Conservation (phyloP, 2,329 filamentous ascomycete species). For the Escovopsis weberi region DNA sequence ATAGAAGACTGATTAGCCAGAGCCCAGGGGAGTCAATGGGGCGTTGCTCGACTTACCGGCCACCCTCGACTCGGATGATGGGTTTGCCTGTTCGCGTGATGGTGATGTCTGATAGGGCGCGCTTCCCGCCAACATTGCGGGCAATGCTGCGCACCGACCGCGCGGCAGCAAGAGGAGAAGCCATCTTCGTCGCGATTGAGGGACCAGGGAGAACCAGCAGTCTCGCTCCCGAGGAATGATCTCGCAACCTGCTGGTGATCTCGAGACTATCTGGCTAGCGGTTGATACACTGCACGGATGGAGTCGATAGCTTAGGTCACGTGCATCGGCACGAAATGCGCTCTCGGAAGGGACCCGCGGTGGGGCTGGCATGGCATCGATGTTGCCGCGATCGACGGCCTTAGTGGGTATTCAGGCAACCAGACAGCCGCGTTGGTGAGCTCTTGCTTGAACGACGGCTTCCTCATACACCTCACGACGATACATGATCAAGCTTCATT, state of each 20-base stretch:
- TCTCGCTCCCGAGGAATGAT: constrained; percentile 15
- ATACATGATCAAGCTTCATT: background rate
- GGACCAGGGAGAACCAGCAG: constrained; percentile 15
- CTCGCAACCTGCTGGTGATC: constrained; percentile 6
- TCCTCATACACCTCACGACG: background rate
- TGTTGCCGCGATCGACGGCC: background rate
- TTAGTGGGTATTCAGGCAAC: constrained; percentile 18
- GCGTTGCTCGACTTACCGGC: constrained; percentile 49
- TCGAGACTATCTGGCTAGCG: constrained; percentile 9
- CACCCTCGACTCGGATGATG: constrained; percentile 75
- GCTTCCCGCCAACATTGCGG: constrained; percentile 33
- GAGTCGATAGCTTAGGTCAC: constrained; percentile 13
- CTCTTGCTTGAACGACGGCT: background rate
- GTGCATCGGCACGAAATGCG: constrained; percentile 10
- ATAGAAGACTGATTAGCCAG: constrained; percentile 13
- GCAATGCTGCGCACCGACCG: constrained; percentile 36
- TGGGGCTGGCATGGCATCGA: background rate
- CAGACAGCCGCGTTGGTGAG: constrained; percentile 21
- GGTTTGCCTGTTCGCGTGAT: constrained; percentile 96
- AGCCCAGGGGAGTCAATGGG: constrained; percentile 11
- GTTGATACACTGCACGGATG: constrained; percentile 7
- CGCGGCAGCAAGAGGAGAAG: constrained; percentile 40
- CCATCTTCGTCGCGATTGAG: constrained; percentile 31
- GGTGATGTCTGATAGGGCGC: constrained; percentile 62
- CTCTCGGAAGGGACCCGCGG: constrained; percentile 3